phyloP scores from a whole-genome alignment of 805 yeast genomes.

The Metschnikowia colocasiae region DNA sequence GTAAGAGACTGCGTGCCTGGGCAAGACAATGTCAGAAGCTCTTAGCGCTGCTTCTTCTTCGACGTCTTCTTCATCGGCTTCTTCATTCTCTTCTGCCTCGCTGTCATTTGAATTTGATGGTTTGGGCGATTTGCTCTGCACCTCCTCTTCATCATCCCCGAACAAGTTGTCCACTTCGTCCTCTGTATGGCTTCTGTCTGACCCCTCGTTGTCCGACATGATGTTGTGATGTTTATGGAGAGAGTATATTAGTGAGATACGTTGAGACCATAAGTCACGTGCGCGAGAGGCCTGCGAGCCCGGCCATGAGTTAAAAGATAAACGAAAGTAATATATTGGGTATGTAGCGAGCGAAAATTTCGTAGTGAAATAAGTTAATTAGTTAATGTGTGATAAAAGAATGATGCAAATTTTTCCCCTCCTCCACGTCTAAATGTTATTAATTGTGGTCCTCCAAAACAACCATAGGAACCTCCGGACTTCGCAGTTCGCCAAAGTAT shows the following conservation, averaged over 20 bases:
- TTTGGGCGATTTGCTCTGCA: constrained; percentile 7
- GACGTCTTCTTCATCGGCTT: constrained; percentile 26
- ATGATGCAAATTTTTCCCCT: neutral
- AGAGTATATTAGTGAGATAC: neutral
- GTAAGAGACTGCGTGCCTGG: constrained; percentile 46
- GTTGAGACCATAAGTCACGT: constrained; percentile 9
- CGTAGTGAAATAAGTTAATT: neutral
- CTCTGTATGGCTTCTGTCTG: constrained; percentile 15
- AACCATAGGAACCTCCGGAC: constrained; percentile 8
- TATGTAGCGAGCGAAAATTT: neutral
- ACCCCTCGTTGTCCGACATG: constrained; percentile 28
- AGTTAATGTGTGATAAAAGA: neutral
- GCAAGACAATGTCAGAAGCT: constrained; percentile 38
- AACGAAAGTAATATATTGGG: neutral
- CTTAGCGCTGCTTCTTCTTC: constrained; percentile 33
- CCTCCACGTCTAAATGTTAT: neutral
- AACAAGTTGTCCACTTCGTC: constrained; percentile 35
- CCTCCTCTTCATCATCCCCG: constrained; percentile 29
- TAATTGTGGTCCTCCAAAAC: constrained; percentile 5
- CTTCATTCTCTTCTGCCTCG: constrained; percentile 25
- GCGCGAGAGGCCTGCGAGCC: neutral
- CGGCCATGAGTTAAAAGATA: too few species aligned
- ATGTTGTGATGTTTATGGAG: neutral
- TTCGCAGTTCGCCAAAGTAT: constrained; percentile 1
- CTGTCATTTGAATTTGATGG: constrained; percentile 14